Base-by-base conservation (phyloP, 148 eudicot species). In the Dysphania ambrosioides region DNA sequence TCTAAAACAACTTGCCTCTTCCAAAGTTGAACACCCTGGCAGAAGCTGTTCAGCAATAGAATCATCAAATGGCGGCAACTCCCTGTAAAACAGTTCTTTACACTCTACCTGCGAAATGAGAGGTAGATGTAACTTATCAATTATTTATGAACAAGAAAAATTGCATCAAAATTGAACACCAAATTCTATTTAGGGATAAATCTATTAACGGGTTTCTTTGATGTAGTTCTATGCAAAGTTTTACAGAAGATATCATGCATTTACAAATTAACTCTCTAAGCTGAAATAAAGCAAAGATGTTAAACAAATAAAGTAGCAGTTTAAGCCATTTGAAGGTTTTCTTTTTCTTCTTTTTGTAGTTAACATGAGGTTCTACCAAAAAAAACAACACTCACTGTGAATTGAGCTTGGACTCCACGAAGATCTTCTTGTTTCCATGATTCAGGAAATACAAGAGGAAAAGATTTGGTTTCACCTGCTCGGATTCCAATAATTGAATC, bases 401-500 rank as follows among this genome's bases (percentile, higher is more conserved):
- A 96, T 69, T 85, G 94, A 75, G 97, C 97, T 29, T 83, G 86
- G 57, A 96, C 91, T 73, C 93, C 97, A 47, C 93, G 97, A 34
- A 96, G 97, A 82, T 89, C 85, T 85, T 96, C 97, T 86, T 96
- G 99, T 80, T 75, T 84, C 99, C 99, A 96, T 23, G 90, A 86
- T 47, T 96, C 97, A 27, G 99, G 99, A 83, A 96, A 96, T 31
- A 74, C 79, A 76, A 90, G 91, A 26, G 93, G 97, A 73, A 96
- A 96, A 19, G 91, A 89, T 80, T 85, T 92, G 58, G 94, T 90
- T 90, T 92, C 97, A 83, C 97, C 97, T 47, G 82, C 81, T 82
- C 80, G 83, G 67, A 96, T 96, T 81, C 97, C 97, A 58, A 89
- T 82, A 44, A 96, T 82, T 15, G 97, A 90, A 72, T 90, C 88